These are phyloP conservation scores for Coemansia sp. DNA, from an alignment of 192 early-diverging fungal species.

Conservation along the genomic window DNA sequence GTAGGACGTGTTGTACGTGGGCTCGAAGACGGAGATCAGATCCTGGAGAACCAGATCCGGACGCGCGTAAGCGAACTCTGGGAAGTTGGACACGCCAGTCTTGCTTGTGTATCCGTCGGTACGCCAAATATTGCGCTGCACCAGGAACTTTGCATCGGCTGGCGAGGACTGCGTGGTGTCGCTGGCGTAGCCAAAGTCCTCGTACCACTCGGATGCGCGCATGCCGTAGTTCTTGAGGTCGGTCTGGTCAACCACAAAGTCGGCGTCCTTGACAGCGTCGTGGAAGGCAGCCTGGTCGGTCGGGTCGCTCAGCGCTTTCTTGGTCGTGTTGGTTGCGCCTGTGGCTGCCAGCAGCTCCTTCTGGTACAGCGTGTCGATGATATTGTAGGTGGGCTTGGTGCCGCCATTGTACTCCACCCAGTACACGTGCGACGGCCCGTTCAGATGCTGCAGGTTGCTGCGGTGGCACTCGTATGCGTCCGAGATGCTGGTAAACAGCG, in stretches of 20 bases:
- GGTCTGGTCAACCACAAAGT: constrained; percentile 68
- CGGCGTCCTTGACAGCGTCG: constrained; percentile 57
- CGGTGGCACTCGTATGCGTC: constrained; percentile 49
- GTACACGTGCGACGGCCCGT: constrained; percentile 54
- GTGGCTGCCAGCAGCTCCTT: constrained; percentile 61
- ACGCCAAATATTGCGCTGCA: constrained; percentile 37
- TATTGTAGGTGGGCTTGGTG: constrained; percentile 58
- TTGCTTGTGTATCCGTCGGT: constrained; percentile 37
- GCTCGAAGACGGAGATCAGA: constrained; percentile 37
- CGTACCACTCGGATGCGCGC: constrained; percentile 38
- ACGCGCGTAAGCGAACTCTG: constrained; percentile 45
- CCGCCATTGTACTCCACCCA: constrained; percentile 59
- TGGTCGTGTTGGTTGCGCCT: constrained; percentile 60
- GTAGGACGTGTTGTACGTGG: constrained; percentile 24
- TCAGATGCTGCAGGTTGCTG: constrained; percentile 39
- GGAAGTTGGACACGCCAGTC: constrained; percentile 37
- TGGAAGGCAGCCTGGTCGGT: constrained; percentile 50
- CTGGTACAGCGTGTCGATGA: constrained; percentile 56
- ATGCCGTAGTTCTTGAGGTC: constrained; percentile 37
- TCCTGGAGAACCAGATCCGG: constrained; percentile 51
- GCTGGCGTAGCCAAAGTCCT: constrained; percentile 40
- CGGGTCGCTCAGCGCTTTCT: constrained; percentile 24
- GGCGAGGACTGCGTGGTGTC: constrained; percentile 28
- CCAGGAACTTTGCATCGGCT: constrained; percentile 20
- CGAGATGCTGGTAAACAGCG: constrained; percentile 34